A percentile compares a stretch with the other conserved stretches of the same genome.
Conservation (phyloP, 73 alveolate genomes). For the Loxodes magnus region DNA sequence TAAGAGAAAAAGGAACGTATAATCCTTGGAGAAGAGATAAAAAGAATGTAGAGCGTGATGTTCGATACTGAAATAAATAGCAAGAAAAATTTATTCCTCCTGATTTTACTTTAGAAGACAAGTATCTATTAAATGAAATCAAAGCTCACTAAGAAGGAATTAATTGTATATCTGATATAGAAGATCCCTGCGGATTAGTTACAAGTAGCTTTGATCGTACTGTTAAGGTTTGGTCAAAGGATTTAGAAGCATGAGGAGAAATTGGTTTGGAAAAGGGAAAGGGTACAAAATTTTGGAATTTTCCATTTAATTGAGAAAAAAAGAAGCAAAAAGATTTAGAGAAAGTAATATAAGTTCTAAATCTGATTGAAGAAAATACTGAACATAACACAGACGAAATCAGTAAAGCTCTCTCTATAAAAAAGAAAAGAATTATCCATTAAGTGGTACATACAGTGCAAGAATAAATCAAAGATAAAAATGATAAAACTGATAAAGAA, state of each 20-base stretch:
- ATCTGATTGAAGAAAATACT: constrained; percentile 38
- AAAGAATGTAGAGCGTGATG: constrained; percentile 38
- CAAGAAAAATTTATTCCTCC: constrained; percentile 15
- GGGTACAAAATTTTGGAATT: constrained; percentile 50
- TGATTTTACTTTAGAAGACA: constrained; percentile 9
- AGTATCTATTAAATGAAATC: constrained; percentile 41
- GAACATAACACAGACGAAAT: no score
- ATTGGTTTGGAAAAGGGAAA: constrained; percentile 40
- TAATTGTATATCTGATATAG: constrained; percentile 19
- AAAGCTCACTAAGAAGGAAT: constrained; percentile 40
- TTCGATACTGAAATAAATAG: constrained; percentile 20
- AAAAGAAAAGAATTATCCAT: no score
- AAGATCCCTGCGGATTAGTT: constrained; percentile 48
- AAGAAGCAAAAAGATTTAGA: constrained; percentile 49
- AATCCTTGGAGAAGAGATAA: constrained; percentile 23
- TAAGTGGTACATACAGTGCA: no score
- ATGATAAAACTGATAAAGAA: no score
- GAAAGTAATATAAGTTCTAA: constrained; percentile 42
- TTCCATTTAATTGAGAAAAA: constrained; percentile 74
- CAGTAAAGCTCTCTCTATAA: no score
- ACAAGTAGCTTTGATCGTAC: constrained; percentile 40
- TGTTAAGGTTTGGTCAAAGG: constrained; percentile 40
- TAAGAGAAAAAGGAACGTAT: constrained; percentile 24
- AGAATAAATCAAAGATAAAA: no score
- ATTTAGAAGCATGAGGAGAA: constrained; percentile 51